These are phyloP conservation scores for Elsinoe arachidis DNA, from an alignment of 2,329 filamentous ascomycete species.

Conservation along the genomic window DNA sequence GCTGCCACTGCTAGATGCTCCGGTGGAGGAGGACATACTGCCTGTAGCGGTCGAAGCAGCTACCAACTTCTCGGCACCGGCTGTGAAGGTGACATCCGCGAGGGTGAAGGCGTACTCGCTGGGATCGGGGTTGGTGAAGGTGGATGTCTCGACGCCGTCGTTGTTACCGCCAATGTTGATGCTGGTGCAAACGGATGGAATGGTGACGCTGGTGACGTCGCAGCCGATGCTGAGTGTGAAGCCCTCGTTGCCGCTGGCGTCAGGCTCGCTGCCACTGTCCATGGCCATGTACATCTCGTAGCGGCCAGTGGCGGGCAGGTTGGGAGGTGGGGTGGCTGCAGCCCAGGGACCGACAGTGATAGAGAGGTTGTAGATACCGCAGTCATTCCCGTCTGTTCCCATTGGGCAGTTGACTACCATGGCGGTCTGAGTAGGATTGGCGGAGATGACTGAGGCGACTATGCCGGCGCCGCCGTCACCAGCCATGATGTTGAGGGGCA, in stretches of 20 bases:
- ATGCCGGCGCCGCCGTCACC: neutral
- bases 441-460: slow-evolving; percentile 8
- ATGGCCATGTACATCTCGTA: slow-evolving; percentile 11
- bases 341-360: slow-evolving; percentile 11
- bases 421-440: neutral
- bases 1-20: neutral
- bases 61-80: slow-evolving; percentile 12
- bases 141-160: neutral
- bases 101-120: neutral
- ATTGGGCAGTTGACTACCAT: slow-evolving; percentile 5
- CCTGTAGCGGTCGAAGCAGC: neutral
- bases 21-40: neutral
- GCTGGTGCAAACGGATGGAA: slow-evolving; percentile 3
- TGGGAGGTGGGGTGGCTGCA: neutral
- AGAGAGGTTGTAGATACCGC: slow-evolving; percentile 1
- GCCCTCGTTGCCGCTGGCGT: neutral
- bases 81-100: slow-evolving; percentile 4
- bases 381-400: neutral
- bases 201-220: neutral
- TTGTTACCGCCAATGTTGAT: slow-evolving; percentile 12
- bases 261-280: neutral
- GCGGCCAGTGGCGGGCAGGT: slow-evolving; percentile 1
- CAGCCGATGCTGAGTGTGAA: neutral
- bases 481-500: neutral
- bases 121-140: neutral